Percentiles rank a stretch among this genome's conserved stretches.
phyloP scores from a whole-genome alignment of 768 basidiomycete species.

The Suillus variegatus region DNA sequence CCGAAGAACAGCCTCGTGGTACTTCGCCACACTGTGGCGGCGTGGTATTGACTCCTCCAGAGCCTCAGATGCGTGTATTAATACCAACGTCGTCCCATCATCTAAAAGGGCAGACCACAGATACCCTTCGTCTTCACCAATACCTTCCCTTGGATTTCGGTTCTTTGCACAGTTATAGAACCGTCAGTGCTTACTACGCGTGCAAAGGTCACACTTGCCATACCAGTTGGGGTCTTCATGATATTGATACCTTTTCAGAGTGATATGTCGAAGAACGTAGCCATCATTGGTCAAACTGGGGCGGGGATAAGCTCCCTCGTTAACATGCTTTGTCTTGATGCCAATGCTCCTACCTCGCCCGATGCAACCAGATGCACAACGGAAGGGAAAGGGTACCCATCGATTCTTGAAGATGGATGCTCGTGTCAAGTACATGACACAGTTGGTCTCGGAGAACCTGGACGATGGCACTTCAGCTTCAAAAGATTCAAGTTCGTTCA shows the following conservation, averaged over 20 bases:
- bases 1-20: no score
- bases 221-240: neutral
- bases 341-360: neutral
- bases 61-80: neutral
- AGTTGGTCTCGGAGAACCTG: neutral
- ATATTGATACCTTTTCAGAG: neutral
- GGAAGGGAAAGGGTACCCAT: accelerated
- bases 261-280: neutral
- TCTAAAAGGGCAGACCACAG: neutral
- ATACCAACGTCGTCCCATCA: neutral
- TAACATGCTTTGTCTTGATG: neutral
- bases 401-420: accelerated
- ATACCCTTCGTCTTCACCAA: neutral
- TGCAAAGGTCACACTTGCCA: neutral
- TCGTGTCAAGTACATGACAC: neutral
- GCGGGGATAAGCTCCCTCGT: neutral
- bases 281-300: neutral
- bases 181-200: neutral
- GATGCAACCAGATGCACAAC: neutral
- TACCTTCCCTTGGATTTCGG: neutral
- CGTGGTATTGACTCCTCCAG: neutral
- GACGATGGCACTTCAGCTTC: neutral
- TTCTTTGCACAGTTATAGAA: neutral
- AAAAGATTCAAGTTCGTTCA: no score
- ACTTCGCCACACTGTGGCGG: neutral